phyloP scores from a whole-genome alignment of 2,329 filamentous ascomycete species.

The Diaporthe amygdali region DNA sequence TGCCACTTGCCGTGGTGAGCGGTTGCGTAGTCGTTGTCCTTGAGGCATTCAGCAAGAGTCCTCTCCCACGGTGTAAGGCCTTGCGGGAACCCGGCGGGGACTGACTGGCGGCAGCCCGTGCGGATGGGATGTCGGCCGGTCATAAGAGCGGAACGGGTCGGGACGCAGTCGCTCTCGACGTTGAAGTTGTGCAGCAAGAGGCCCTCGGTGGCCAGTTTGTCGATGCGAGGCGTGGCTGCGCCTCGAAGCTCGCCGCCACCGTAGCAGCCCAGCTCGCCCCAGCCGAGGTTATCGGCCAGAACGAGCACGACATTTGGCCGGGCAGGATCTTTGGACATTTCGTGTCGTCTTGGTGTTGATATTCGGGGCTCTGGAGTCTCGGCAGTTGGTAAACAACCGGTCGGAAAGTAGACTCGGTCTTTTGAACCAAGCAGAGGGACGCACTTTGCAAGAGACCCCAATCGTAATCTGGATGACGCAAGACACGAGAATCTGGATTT shows the following conservation, averaged over 20 bases:
- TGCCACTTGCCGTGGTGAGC: slow-evolving; percentile 44
- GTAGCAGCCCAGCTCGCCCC: slow-evolving; percentile 42
- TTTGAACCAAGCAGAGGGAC: not conserved
- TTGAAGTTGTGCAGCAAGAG: slow-evolving; percentile 42
- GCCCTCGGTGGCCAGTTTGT: slow-evolving; percentile 37
- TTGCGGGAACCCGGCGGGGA: slow-evolving; percentile 39
- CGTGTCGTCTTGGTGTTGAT: not conserved
- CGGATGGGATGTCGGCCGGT: slow-evolving; percentile 41
- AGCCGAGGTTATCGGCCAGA: slow-evolving; percentile 43
- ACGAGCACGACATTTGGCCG: slow-evolving; percentile 39
- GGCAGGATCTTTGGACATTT: slow-evolving; percentile 29
- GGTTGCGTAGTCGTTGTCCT: slow-evolving; percentile 32
- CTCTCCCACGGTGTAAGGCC: slow-evolving; percentile 39
- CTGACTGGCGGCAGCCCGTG: slow-evolving; percentile 39
- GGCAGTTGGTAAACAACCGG: not conserved
- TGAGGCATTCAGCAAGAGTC: slow-evolving; percentile 37
- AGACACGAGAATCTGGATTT: not conserved
- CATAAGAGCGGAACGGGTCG: slow-evolving; percentile 41
- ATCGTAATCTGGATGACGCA: not conserved
- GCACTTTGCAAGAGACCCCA: not conserved
- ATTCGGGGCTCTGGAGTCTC: not conserved
- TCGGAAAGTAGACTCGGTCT: not conserved
- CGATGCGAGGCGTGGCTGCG: slow-evolving; percentile 39
- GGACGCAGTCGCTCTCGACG: slow-evolving; percentile 42
- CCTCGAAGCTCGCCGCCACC: slow-evolving; percentile 39